A percentile compares a stretch with the other conserved stretches of the same genome.
These are phyloP conservation scores for Mariannaea sp. DNA, from an alignment of 2,329 filamentous ascomycete genomes.

Conservation along the genomic window DNA sequence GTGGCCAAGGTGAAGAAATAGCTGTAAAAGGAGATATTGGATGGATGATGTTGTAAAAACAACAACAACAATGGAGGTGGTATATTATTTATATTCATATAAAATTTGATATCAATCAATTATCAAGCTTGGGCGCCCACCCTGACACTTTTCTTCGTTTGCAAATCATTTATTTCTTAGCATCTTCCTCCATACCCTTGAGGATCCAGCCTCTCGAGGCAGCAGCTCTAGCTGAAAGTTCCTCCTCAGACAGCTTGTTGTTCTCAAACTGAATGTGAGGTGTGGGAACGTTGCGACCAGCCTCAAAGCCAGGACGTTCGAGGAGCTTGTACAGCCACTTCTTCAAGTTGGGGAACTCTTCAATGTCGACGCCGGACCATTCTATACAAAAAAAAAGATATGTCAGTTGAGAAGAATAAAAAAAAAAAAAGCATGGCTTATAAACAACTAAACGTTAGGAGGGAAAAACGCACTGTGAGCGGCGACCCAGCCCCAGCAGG, in stretches of 20 bases:
- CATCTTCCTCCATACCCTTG: slow-evolving; percentile 69
- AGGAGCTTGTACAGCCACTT: slow-evolving; percentile 77
- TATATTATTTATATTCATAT: too few species aligned
- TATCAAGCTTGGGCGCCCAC: too few species aligned
- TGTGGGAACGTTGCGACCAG: slow-evolving; percentile 73
- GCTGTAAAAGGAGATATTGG: too few species aligned
- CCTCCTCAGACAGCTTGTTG: slow-evolving; percentile 51
- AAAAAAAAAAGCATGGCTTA: background rate
- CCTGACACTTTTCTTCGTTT: too few species aligned
- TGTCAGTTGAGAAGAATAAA: background rate
- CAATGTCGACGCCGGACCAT: slow-evolving; percentile 60
- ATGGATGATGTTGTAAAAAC: background rate
- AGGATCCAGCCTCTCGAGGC: slow-evolving; percentile 67
- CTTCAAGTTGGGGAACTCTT: slow-evolving; percentile 76
- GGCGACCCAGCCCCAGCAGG: slow-evolving; percentile 79
- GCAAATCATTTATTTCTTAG: slow-evolving; percentile 55
- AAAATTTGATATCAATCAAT: too few species aligned
- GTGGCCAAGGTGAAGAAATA: slow-evolving; percentile 39
- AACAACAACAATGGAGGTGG: background rate
- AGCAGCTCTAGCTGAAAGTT: slow-evolving; percentile 61
- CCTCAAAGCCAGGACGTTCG: slow-evolving; percentile 72
- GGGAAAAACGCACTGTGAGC: slow-evolving; percentile 45
- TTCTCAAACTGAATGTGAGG: slow-evolving; percentile 64
- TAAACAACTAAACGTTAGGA: background rate
- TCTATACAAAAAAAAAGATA: slow-evolving; percentile 32